Base-by-base conservation (phyloP, 768 basidiomycete genomes). In the Mycena vitilis region DNA sequence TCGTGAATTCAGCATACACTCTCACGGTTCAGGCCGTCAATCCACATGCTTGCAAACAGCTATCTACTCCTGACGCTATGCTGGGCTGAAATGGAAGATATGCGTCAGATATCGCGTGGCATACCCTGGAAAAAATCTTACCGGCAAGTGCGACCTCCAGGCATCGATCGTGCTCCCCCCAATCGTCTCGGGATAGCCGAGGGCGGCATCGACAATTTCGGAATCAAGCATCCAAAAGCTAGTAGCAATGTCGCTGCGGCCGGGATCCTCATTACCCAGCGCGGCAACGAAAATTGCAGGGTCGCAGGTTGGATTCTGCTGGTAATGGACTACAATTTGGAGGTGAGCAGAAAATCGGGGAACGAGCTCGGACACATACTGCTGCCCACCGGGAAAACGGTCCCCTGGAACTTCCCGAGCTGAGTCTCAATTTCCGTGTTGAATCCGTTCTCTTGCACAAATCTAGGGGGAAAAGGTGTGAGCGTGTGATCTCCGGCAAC, bases 351-450 rank as follows among this genome's bases (percentile, higher is more conserved):
- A 5, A 5, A 30, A 30, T 30, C 5, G 30, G 5, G 30, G 30
- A 30, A 30, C 30, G 30, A 30, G 5, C 30, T 30, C 30, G 30
- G 30, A 30, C 30, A 30, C 30, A 30, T 30, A 30, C 30, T 30
- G 30, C 30, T 30, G 6, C 53, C 53, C n/a, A 54, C 38, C n/a
- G 53, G 53, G 30, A 54, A 62, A 18, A 62, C 60, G 2, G 60
- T 62, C 60, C 49, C 60, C 47, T 62, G 60, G 23, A 22, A 52
- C 23, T 49, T 54, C n/a, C 68, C 68, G n/a, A 71, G 42, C 42
- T 67, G 69, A 18, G 69, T 71, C 60, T 58, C 53, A 30, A 71
- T 42, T 44, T 62, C 44, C 16, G 69, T 49, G 51, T 60, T 70
- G 58, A 49, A 54, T n/a, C 53, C 53, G 20, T 54, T 54, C 37